A percentile compares a stretch with the other conserved stretches of the same genome.
Evolutionary conservation across 139 green algal species (phyloP).

Genomic region (Parachlorella kessleri): DNA sequence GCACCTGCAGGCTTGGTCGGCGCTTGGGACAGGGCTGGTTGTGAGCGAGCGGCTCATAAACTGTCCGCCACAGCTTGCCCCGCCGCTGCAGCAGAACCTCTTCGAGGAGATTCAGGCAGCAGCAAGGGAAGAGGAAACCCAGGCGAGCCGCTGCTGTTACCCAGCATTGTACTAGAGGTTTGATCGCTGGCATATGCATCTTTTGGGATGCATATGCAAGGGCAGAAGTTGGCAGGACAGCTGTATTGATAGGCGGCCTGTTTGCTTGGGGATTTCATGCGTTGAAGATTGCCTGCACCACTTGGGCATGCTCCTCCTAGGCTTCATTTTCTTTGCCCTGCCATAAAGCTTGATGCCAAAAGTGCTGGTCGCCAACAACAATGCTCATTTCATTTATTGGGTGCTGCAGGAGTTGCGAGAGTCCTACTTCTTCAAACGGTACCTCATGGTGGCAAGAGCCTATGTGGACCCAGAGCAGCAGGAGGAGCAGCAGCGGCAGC

Average conservation of each 20-base stretch:
- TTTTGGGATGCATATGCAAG: no score
- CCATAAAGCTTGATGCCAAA: no score
- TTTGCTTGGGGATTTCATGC: no score
- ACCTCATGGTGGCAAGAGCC: slow-evolving; percentile 66
- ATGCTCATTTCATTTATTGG: neutral
- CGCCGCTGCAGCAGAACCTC: slow-evolving; percentile 82
- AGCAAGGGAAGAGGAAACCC: slow-evolving; percentile 62
- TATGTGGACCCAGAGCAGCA: slow-evolving; percentile 58
- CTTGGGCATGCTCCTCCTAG: no score
- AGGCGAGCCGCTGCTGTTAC: slow-evolving; percentile 35
- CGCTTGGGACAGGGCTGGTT: slow-evolving; percentile 65
- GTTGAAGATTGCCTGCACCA: no score
- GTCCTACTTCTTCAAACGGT: slow-evolving; percentile 63
- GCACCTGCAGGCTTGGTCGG: slow-evolving; percentile 54
- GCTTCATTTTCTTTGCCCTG: no score
- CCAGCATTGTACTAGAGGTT: no score
- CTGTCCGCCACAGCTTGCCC: slow-evolving; percentile 76
- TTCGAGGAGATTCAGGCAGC: slow-evolving; percentile 79
- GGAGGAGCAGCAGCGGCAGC: neutral
- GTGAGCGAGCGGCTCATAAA: slow-evolving; percentile 93
- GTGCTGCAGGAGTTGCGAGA: slow-evolving; percentile 50
- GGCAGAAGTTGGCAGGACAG: no score
- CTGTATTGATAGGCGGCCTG: no score
- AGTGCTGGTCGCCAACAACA: neutral
- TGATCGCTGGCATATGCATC: no score